phyloP scores from a whole-genome alignment of 768 basidiomycete species.

The Sporobolomyces roseus region DNA sequence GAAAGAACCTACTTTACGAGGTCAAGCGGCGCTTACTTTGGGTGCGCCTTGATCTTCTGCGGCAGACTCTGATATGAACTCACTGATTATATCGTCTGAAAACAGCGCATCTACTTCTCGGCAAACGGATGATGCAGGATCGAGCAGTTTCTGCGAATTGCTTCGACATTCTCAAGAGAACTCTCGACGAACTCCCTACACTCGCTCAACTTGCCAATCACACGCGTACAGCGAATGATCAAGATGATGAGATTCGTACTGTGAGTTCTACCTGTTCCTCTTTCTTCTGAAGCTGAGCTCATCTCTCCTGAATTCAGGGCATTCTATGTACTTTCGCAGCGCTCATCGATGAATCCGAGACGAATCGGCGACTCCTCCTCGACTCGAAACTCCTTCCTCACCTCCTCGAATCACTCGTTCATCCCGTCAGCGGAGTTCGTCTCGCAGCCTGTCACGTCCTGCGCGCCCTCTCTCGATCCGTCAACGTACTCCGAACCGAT shows the following conservation, averaged over 20 bases:
- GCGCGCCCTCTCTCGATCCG: constrained; percentile 70
- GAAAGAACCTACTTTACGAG: constrained; percentile 20
- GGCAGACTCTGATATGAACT: too few relatives aligned
- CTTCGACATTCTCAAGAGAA: constrained; percentile 55
- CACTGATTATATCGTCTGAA: too few relatives aligned
- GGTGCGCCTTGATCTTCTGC: constrained; percentile 15
- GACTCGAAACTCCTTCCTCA: constrained; percentile 60
- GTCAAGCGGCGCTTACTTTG: constrained; percentile 23
- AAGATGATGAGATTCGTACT: constrained; percentile 27
- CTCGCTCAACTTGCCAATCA: constrained; percentile 44
- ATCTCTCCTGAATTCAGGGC: constrained; percentile 53
- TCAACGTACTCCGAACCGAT: constrained; percentile 75
- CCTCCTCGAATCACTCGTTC: constrained; percentile 58
- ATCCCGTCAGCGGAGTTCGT: constrained; percentile 68
- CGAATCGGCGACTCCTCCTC: constrained; percentile 66
- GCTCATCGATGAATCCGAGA: constrained; percentile 67
- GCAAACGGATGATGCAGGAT: too few relatives aligned
- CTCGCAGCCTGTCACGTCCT: constrained; percentile 84
- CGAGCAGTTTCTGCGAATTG: constrained; percentile 68
- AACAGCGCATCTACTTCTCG: too few relatives aligned
- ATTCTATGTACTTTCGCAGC: constrained; percentile 69
- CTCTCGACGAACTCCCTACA: constrained; percentile 47
- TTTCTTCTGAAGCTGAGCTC: not conserved
- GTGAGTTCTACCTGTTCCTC: constrained; percentile 15
- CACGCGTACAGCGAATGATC: constrained; percentile 18